Evolutionary conservation across 2,329 filamentous ascomycete species (phyloP), one percentile per base, ranked within the genome.

Genomic region (Fusarium sp.): DNA sequence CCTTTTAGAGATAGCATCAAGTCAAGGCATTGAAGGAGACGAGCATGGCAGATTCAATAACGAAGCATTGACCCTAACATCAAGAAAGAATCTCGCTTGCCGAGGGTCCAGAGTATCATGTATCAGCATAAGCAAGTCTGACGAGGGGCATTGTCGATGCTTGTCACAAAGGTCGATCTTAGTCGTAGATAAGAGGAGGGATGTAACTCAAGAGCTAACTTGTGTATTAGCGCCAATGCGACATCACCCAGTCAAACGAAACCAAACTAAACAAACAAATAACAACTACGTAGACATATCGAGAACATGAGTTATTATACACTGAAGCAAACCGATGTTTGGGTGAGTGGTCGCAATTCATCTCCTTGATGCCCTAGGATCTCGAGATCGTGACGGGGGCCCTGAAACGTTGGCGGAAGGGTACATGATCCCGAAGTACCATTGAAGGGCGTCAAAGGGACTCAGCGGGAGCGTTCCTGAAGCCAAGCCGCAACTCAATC

Each of bases 211-310:
- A 53, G 40, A 48, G 38, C 33, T 43, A 53, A 57, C 22, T 28
- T 58, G 15, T 40, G 40, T 49, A 24, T 45, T 55, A 59, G 62
- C 60, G 52, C 18, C 34, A 53, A 55, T 49, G 26, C 31, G 48
- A 60, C 66, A 42, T 57, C 38, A 26, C 53, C 33, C 13, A 34
- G 26, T 20, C 40, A 65, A 68, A 64, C 45, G 56, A 63, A 57
- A 51, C 58, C 40, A 51, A 66, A 50, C 46, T 20, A 51, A 46
- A 67, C 38, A 68, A 63, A 63, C 46, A 46, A 50, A 57, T 17
- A 53, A 39, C 46, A 48, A 44, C 38, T 31, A 39, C 20, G 38
- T 39, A 22, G 36, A 42, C 22, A 28, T 43, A 34, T 42, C 10
- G 40, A 46, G 17, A 46, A 38, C 54, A 9, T 18, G 42, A 45